These are phyloP conservation scores for Kuraishia molischiana DNA, from an alignment of 805 yeast species.

Conservation along the genomic window DNA sequence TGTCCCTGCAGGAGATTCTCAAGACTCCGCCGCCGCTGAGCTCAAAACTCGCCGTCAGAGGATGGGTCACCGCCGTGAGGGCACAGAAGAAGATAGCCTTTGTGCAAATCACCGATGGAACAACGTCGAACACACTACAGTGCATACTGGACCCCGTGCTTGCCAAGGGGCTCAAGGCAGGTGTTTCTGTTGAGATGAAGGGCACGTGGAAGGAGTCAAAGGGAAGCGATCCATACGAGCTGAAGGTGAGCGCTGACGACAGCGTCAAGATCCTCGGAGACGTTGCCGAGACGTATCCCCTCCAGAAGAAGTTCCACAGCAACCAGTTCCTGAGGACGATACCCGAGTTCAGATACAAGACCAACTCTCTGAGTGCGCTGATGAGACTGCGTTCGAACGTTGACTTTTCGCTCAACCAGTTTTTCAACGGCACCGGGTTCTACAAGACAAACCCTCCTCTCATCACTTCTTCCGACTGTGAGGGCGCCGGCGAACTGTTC, in stretches of 20 bases:
- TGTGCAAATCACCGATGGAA: slow-evolving; percentile 74
- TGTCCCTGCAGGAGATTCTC: slow-evolving; percentile 18
- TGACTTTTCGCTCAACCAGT: slow-evolving; percentile 41
- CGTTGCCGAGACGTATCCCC: slow-evolving; percentile 58
- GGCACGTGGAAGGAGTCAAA: slow-evolving; percentile 31
- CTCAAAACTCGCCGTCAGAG: slow-evolving; percentile 39
- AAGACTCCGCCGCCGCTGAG: slow-evolving; percentile 24
- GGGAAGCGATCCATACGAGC: slow-evolving; percentile 45
- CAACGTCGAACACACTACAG: slow-evolving; percentile 41
- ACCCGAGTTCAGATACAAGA: slow-evolving; percentile 75
- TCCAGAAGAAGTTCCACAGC: slow-evolving; percentile 73
- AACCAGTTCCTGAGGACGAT: slow-evolving; percentile 55
- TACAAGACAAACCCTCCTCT: slow-evolving; percentile 79
- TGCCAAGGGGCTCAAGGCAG: slow-evolving; percentile 22
- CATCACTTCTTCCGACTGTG: slow-evolving; percentile 86
- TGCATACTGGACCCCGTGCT: slow-evolving; percentile 39
- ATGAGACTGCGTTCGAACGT: slow-evolving; percentile 65
- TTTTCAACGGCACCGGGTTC: slow-evolving; percentile 45
- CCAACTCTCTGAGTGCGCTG: slow-evolving; percentile 53
- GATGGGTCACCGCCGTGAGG: slow-evolving; percentile 71
- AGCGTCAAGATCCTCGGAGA: slow-evolving; percentile 46
- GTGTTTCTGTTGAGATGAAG: slow-evolving; percentile 20
- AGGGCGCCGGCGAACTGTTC: slow-evolving; percentile 94
- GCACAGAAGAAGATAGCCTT: slow-evolving; percentile 70
- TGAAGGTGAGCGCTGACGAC: slow-evolving; percentile 24